Conservation (phyloP, 257 asterid species). For the Solanum chiquidenum region DNA sequence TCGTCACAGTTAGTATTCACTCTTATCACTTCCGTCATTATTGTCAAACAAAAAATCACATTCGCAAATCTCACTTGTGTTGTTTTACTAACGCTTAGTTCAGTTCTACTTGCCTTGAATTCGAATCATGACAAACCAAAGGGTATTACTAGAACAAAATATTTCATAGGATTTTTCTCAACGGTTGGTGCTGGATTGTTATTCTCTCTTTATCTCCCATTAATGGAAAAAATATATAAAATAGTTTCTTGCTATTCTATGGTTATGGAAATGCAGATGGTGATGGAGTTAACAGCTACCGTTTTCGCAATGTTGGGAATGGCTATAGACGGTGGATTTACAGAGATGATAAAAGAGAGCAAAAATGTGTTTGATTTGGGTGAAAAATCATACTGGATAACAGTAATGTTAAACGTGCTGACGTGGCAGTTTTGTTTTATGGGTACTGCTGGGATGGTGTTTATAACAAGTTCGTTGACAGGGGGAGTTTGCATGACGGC, state of each 20-base stretch:
- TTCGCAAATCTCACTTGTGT: conserved; percentile 41
- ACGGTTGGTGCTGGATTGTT: conserved; percentile 52
- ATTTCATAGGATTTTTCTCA: conserved; percentile 36
- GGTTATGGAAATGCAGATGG: conserved; percentile 75
- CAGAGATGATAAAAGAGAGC: conserved; percentile 32
- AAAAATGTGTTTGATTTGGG: conserved; percentile 35
- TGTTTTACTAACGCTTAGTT: conserved; percentile 44
- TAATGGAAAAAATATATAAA: conserved; percentile 52
- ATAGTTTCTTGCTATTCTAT: conserved; percentile 44
- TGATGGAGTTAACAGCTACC: conserved; percentile 54
- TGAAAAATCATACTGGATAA: conserved; percentile 32
- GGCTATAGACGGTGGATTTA: conserved; percentile 29
- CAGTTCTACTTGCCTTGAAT: conserved; percentile 34
- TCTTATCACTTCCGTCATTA: background rate
- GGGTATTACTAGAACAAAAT: conserved; percentile 19
- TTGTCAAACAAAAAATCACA: background rate
- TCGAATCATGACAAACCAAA: conserved; percentile 30
- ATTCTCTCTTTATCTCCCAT: conserved; percentile 54
- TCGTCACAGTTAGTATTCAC: background rate
- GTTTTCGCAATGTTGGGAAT: conserved; percentile 36
- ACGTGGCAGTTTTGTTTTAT: conserved; percentile 64
- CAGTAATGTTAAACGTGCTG: conserved; percentile 18
- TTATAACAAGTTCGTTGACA: conserved; percentile 58
- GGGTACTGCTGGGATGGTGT: conserved; percentile 81
- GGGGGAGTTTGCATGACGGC: conserved; percentile 79